Evolutionary conservation across 768 basidiomycete genomes (phyloP).

Genomic region (Suillus discolor): DNA sequence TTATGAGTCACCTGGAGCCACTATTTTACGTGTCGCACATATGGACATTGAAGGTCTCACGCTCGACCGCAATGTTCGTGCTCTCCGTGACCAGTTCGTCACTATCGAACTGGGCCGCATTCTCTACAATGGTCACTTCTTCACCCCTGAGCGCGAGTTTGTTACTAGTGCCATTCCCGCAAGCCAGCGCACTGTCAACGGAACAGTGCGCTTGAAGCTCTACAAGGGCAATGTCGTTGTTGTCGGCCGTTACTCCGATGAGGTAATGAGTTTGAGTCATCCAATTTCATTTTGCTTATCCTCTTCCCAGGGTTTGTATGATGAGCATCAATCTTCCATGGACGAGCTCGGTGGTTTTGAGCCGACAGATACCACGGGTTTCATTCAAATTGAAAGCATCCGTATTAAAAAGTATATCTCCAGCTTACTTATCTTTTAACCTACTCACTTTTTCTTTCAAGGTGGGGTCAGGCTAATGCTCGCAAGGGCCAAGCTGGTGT

Average conservation of each 20-base stretch:
- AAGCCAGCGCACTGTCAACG: slow-evolving; percentile 96
- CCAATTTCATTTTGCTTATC: slow-evolving; percentile 6
- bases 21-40: slow-evolving; percentile 93
- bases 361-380: slow-evolving; percentile 79
- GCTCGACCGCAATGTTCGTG: slow-evolving; percentile 96
- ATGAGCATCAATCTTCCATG: slow-evolving; percentile 95
- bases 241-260: slow-evolving; percentile 87
- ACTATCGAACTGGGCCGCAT: slow-evolving; percentile 89
- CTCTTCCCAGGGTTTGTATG: slow-evolving; percentile 77
- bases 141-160: slow-evolving; percentile 99
- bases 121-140: slow-evolving; percentile 98
- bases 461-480: slow-evolving; percentile 85
- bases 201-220: slow-evolving; percentile 84
- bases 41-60: slow-evolving; percentile 97
- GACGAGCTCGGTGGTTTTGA: slow-evolving; percentile 99
- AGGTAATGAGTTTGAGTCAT: slow-evolving; percentile 47
- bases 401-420: slow-evolving; percentile 88
- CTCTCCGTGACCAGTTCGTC: slow-evolving; percentile 92
- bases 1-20: slow-evolving; percentile 97
- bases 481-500: slow-evolving; percentile 85
- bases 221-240: slow-evolving; percentile 97
- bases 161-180: slow-evolving; percentile 88
- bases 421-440: background rate
- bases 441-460: slow-evolving; percentile 28
- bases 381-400: slow-evolving; percentile 97